Conservation (phyloP, 352 stramenopile species). For the Phytophthora constricta region DNA sequence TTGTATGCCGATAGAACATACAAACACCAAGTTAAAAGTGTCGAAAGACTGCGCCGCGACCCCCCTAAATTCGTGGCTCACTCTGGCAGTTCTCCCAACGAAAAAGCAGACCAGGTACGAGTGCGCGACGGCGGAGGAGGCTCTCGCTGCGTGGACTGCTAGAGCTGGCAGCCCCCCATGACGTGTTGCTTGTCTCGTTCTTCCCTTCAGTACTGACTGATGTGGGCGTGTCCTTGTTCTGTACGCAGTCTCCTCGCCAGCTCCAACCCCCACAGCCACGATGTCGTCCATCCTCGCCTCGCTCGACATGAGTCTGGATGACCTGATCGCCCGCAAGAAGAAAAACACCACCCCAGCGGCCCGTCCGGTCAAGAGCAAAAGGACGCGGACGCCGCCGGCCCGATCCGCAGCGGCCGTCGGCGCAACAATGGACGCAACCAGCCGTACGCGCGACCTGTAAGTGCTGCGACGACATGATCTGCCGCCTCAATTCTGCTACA, state of each 20-base stretch:
- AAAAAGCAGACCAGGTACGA: constrained; percentile 21
- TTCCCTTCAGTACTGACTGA: not conserved
- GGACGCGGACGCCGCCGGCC: constrained; percentile 44
- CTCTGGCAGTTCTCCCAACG: constrained; percentile 26
- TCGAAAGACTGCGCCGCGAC: not conserved
- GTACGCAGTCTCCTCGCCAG: not conserved
- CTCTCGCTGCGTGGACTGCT: constrained; percentile 6
- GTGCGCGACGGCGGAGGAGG: not conserved
- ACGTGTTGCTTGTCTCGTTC: too few relatives aligned
- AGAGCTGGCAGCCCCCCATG: too few relatives aligned
- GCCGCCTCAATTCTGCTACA: constrained; percentile 27
- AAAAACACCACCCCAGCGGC: constrained; percentile 54
- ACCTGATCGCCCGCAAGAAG: constrained; percentile 85
- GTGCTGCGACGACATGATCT: constrained; percentile 40
- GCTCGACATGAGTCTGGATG: constrained; percentile 87
- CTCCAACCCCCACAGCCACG: constrained; percentile 15
- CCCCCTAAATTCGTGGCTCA: constrained; percentile 32
- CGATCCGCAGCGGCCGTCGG: constrained; percentile 49
- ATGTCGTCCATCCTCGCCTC: constrained; percentile 86
- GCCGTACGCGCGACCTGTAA: constrained; percentile 80
- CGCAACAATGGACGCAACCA: constrained; percentile 61
- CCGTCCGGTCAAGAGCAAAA: constrained; percentile 50
- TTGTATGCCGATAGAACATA: not conserved
- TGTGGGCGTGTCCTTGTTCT: not conserved
- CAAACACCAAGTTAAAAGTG: not conserved